These are phyloP conservation scores for Eucalyptus polyanthemos DNA, from an alignment of 345 rosid species.

Conservation along the genomic window DNA sequence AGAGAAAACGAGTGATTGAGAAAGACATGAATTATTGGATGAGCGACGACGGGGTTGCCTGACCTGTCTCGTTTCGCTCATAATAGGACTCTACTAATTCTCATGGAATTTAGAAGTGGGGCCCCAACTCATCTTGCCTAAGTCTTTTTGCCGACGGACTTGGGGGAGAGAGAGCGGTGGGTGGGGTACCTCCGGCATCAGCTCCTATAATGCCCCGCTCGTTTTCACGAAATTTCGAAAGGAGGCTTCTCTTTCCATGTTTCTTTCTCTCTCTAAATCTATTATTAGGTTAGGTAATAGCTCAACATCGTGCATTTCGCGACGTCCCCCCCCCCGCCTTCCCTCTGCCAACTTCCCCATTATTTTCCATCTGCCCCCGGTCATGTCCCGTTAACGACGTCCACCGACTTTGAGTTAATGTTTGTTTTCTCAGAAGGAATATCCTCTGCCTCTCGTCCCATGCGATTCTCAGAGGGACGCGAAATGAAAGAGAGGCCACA, in stretches of 20 bases:
- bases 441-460: background rate
- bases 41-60: background rate
- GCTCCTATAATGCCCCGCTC: too few species aligned
- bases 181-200: background rate
- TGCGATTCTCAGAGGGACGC: background rate
- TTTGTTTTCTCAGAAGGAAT: background rate
- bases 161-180: too few species aligned
- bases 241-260: background rate
- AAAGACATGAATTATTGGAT: background rate
- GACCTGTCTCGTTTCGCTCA: background rate
- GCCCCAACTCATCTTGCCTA: too few species aligned
- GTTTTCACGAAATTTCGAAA: background rate
- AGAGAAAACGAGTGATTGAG: background rate
- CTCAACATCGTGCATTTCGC: background rate
- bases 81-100: too few species aligned
- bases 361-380: too few species aligned
- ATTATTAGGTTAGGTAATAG: background rate
- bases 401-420: background rate
- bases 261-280: too few species aligned
- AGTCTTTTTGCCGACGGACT: too few species aligned
- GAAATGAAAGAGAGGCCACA: background rate
- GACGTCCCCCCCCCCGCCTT: background rate
- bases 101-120: background rate
- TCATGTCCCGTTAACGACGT: background rate
- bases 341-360: background rate